These are phyloP conservation scores for Kwoniella europaea DNA, from an alignment of 768 basidiomycete genomes.

Conservation along the genomic window DNA sequence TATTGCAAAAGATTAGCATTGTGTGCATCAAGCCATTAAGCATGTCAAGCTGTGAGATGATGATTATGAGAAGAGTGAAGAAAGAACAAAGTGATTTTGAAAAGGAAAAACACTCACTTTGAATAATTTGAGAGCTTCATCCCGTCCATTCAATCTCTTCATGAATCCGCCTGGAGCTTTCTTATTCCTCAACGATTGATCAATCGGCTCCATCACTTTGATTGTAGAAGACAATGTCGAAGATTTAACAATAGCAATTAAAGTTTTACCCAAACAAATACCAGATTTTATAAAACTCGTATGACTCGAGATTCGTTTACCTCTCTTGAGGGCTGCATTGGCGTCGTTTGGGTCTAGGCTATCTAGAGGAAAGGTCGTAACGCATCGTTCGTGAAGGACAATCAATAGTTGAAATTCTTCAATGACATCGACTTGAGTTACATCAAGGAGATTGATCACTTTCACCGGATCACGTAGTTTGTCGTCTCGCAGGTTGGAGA, in stretches of 20 bases:
- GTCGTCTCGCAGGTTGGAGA: slow-evolving; percentile 79
- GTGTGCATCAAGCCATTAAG: no score
- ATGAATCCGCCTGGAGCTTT: slow-evolving; percentile 70
- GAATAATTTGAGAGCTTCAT: slow-evolving; percentile 90
- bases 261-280: slow-evolving; percentile 81
- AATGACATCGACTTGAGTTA: slow-evolving; percentile 91
- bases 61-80: background rate
- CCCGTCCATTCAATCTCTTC: slow-evolving; percentile 89
- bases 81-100: background rate
- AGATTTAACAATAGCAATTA: slow-evolving; percentile 97
- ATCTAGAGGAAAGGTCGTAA: slow-evolving; percentile 93
- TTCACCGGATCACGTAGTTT: slow-evolving; percentile 79
- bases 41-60: no score
- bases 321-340: slow-evolving; percentile 85
- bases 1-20: no score
- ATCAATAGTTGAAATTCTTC: slow-evolving; percentile 95
- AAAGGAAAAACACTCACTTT: slow-evolving; percentile 64
- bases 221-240: slow-evolving; percentile 94
- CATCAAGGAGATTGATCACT: slow-evolving; percentile 84
- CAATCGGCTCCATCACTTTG: slow-evolving; percentile 95
- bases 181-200: slow-evolving; percentile 69
- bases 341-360: slow-evolving; percentile 89
- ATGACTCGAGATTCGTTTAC: slow-evolving; percentile 92
- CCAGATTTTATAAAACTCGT: slow-evolving; percentile 99
- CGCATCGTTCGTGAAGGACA: slow-evolving; percentile 99